Conservation (phyloP, 2,329 filamentous ascomycete species). For the Xylariaceae sp. region DNA sequence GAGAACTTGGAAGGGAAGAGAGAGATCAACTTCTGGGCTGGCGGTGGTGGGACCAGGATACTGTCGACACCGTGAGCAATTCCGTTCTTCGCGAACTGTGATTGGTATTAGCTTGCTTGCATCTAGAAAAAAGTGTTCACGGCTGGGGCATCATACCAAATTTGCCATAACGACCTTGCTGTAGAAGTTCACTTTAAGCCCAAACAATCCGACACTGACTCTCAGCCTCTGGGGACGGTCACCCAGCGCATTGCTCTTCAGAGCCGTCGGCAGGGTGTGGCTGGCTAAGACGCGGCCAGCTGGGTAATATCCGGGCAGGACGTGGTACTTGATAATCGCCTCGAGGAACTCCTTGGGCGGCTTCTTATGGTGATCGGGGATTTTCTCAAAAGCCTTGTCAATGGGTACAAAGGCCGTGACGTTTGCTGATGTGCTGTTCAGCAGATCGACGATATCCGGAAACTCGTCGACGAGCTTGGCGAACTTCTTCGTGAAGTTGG, state of each 20-base stretch:
- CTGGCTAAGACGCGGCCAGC: constrained; percentile 61
- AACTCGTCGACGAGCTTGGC: constrained; percentile 71
- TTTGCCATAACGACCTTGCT: constrained; percentile 66
- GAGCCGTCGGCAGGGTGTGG: constrained; percentile 70
- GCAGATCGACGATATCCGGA: constrained; percentile 63
- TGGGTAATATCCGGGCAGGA: constrained; percentile 64
- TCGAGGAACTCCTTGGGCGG: constrained; percentile 68
- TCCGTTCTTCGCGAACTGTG: constrained; percentile 69
- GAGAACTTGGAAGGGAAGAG: constrained; percentile 74
- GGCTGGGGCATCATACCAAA: constrained; percentile 49
- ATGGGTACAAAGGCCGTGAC: constrained; percentile 79
- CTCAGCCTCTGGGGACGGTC: constrained; percentile 68
- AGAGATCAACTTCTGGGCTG: constrained; percentile 42
- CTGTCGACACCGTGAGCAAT: constrained; percentile 73
- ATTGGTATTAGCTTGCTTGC: constrained; percentile 2
- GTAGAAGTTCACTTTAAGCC: constrained; percentile 73
- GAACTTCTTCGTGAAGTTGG: constrained; percentile 74
- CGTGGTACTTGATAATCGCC: constrained; percentile 69
- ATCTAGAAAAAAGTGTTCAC: background rate
- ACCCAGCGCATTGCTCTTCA: constrained; percentile 57
- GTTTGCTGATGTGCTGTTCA: constrained; percentile 72
- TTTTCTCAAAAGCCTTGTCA: constrained; percentile 67
- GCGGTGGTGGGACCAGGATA: constrained; percentile 74
- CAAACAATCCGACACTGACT: constrained; percentile 57
- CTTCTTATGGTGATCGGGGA: constrained; percentile 50